Conservation (phyloP, 192 early-diverging fungal species). For the Coemansia sp. region DNA sequence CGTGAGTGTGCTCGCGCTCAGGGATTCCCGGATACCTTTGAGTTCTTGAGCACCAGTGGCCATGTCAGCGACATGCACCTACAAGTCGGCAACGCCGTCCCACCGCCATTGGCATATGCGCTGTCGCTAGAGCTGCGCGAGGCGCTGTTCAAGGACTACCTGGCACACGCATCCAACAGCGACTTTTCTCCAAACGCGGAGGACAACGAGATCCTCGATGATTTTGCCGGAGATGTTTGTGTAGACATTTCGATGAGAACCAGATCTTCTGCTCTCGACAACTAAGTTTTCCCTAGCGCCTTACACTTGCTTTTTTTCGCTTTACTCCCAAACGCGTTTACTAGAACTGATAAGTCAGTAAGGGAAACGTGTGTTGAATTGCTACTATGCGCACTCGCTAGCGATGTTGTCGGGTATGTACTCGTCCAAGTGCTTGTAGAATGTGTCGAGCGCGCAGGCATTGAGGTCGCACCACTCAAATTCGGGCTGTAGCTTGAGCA, state of each 20-base stretch:
- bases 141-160: conserved; percentile 50
- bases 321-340: neutral
- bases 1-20: conserved; percentile 68
- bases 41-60: conserved; percentile 46
- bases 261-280: neutral
- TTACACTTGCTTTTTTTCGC: neutral
- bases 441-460: conserved; percentile 36
- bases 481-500: conserved; percentile 25
- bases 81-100: conserved; percentile 73
- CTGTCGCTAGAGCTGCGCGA: conserved; percentile 55
- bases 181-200: neutral
- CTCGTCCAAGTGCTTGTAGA: conserved; percentile 26
- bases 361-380: neutral
- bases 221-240: conserved; percentile 26
- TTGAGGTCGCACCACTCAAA: conserved; percentile 50
- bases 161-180: neutral
- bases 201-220: neutral
- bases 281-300: neutral
- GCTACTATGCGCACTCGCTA: conserved; percentile 17
- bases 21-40: conserved; percentile 67
- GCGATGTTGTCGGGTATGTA: conserved; percentile 39
- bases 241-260: conserved; percentile 8
- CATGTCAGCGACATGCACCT: conserved; percentile 51
- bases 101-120: conserved; percentile 62
- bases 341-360: neutral